Evolutionary conservation across 2,329 filamentous ascomycete genomes (phyloP).

Genomic region (Mariannaea elegans): DNA sequence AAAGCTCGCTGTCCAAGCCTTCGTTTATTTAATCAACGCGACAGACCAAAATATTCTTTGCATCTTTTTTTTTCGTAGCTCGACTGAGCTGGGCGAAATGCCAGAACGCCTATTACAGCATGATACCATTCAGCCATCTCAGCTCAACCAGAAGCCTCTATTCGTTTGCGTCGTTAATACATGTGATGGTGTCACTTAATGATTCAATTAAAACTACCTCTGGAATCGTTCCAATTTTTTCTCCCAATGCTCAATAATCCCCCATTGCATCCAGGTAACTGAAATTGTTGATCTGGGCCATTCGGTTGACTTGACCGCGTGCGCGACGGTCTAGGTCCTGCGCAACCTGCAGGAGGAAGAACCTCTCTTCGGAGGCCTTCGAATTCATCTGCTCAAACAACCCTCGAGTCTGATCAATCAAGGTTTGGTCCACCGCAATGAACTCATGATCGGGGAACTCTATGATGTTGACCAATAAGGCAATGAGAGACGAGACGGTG

Average conservation of each 20-base stretch:
- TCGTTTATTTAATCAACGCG: no score
- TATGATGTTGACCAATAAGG: constrained; percentile 24
- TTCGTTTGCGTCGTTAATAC: neutral
- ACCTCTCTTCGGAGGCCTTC: constrained; percentile 7
- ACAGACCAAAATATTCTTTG: no score
- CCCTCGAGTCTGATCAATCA: neutral
- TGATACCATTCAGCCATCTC: no score
- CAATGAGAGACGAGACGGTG: constrained; percentile 19
- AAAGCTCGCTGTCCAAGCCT: no score
- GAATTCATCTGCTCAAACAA: constrained; percentile 21
- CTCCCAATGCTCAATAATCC: neutral
- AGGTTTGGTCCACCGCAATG: constrained; percentile 7
- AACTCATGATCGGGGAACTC: constrained; percentile 13
- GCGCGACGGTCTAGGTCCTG: constrained; percentile 1
- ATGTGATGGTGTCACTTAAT: neutral
- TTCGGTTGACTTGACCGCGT: neutral
- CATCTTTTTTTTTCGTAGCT: no score
- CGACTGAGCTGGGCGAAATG: no score
- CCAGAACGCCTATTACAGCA: no score
- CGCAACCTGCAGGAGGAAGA: constrained; percentile 10
- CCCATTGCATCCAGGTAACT: neutral
- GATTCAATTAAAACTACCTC: neutral
- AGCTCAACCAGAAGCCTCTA: no score
- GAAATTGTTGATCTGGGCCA: neutral
- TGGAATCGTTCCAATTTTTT: no score